Evolutionary conservation across 75 land plant genomes (phyloP), one percentile per base, ranked within the genome.

Genomic region (Isoetes taiwanensis): DNA sequence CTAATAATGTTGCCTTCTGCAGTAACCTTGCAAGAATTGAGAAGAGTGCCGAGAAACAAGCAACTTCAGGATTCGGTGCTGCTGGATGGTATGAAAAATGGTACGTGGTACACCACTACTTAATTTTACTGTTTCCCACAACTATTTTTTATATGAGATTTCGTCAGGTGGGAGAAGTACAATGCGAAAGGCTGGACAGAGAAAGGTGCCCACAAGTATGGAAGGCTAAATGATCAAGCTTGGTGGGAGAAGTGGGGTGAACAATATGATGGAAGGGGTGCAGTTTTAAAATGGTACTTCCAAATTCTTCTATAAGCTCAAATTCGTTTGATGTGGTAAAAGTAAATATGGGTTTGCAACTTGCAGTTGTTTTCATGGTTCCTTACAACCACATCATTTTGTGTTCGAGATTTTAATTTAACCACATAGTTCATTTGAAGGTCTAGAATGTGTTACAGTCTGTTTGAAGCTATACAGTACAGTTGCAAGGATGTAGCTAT

Each of bases 211-310:
- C 93, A 90, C 37, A 90, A 90, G 59, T 90, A 86, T 69, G 96
- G 96, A 31, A 78, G 84, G 43, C 71, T 86, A 34, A 80, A 90
- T 74, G 96, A 90, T 37, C 96, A 90, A 60, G 83, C 87, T 37
- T 90, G 96, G 96, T 90, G 96, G 96, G 96, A 90, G 68, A 90
- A 82, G 48, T 90, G 96, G 96, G 96, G 93, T 34, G 96, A 90
- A 41, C 75, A 82, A 61, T 90, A 82, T 72, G 96, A 90, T 75
- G 96, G 96, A 61, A 63, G 80, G 34, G 96, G 96, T 62, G 85
- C 83, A 42, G 96, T 90, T 54, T 54, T 86, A 4, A 90, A 90
- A 82, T 90, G 96, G 96, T 90, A 46, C 25, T 32, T 63, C 23
- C 12, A 33, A 2, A 17, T 63, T 10, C 64, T 28, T 37, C 9